Evolutionary conservation across 192 early-diverging fungal species (phyloP), one percentile per base, ranked within the genome.

Genomic region (Phlyctochytrium bullatum): DNA sequence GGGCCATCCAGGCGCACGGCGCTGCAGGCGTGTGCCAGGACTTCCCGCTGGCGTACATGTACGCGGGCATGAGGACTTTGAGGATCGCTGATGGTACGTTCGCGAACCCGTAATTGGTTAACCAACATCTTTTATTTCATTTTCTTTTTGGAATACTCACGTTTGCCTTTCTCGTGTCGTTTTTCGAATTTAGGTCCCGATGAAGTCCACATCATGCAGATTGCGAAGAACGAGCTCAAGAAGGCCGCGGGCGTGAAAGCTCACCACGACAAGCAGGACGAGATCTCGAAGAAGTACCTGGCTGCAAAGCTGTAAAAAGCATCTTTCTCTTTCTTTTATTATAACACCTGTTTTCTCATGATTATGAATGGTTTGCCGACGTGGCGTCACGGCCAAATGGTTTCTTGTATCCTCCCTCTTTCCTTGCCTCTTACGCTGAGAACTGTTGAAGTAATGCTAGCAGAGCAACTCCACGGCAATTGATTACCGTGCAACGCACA

Each of bases 1-100:
- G 91, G 0, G 92, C 95, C 12, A 97, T 99, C 61, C 97, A 99
- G 78, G 88, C 91, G 51, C 85, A 87, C 73, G 97, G 97, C 51
- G 97, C 93, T 23, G 93, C 77, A n/a, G 97, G 97, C 59, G 81
- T 99, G 31, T 85, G 85, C 36, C 88, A 89, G 54, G 95, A 97
- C 69, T 86, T 88, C 53, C 90, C 90, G 27, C 66, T 97, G 59
- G 93, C 96, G 0, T 76, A 88, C 10, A 88, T 96, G 75, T 91
- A 88, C 80, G 93, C 91, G 34, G 78, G 71, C 23, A 86, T 88
- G 52, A 80, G 95, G 36, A 92, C 93, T 27, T 79, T 97, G 63
- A 85, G 94, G 58, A 90, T 93, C 77, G 94, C 94, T 34, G 94
- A 97, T 83, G 95, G 90, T 80, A 68, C 66, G 78, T 60, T 32